Evolutionary conservation across 2,329 filamentous ascomycete species (phyloP), one percentile per base, ranked within the genome.

Genomic region (Lecanosticta acicola): DNA sequence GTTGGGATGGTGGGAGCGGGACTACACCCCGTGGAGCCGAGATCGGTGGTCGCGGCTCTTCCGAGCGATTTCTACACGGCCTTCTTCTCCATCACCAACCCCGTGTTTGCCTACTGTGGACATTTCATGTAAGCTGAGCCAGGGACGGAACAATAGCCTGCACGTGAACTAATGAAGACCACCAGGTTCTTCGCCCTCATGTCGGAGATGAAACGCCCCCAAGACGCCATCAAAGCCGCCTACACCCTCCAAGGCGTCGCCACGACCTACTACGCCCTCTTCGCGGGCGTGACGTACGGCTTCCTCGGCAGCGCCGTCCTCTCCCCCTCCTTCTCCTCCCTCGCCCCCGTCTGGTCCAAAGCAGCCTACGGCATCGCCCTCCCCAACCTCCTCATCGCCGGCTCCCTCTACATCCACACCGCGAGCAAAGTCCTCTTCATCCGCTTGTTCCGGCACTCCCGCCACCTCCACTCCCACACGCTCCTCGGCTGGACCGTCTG

Each of bases 381-480:
- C 0, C 73, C 73, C 0, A 77, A 75, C 43, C 69, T 77, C 53
- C 58, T 76, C 29, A 70, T 77, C 26, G 73, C 73, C 1, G 75
- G 72, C 0, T 66, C 66, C 9, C 51, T 78, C 18, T 77, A 76
- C 49, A 65, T 70, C 7, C 75, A 78, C 51, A 75, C 73, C 0
- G 74, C 75, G 0, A 69, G 69, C 17, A 78, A 78, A 55, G 62
- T 77, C 14, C 55, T 78, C 14, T 77, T 76, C 46, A 68, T 76
- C 10, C 64, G 75, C 14, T 54, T 76, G 18, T 77, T 77, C 53
- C 60, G 73, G 14, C 59, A 65, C 26, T 70, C 66, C 13, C 57
- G 61, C 4, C 74, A 77, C 53, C 59, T 78, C 19, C 69, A 76
- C 57, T 66, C 65, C 33, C 71, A 77, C 48, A 75, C 72, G 0